Conservation (phyloP, 768 basidiomycete species). For the Serpula lacrymans region DNA sequence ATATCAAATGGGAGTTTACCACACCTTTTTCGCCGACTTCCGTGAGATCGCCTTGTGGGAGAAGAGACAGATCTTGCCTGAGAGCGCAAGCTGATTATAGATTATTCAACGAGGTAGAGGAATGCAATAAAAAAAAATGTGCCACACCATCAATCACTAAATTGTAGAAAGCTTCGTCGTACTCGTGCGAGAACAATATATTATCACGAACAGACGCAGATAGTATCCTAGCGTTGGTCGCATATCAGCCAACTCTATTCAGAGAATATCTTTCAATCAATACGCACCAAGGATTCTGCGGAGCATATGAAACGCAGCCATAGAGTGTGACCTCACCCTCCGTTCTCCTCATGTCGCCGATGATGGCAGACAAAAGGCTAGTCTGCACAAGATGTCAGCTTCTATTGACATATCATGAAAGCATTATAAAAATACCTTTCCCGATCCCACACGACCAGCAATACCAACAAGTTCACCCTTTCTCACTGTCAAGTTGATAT, state of each 20-base stretch:
- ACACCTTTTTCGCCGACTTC: slow-evolving; percentile 84
- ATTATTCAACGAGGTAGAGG: not conserved
- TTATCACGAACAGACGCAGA: slow-evolving; percentile 86
- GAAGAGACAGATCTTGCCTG: slow-evolving; percentile 69
- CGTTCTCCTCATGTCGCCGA: slow-evolving; percentile 79
- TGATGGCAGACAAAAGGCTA: slow-evolving; percentile 72
- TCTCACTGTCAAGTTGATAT: slow-evolving; percentile 66
- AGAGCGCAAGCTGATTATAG: slow-evolving; percentile 71
- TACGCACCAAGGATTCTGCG: slow-evolving; percentile 80
- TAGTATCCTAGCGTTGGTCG: slow-evolving; percentile 63
- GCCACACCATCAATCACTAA: slow-evolving; percentile 70
- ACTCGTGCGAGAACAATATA: slow-evolving; percentile 88
- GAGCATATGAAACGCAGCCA: slow-evolving; percentile 78
- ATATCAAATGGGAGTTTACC: slow-evolving; percentile 5
- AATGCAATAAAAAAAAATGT: not conserved
- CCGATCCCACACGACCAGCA: slow-evolving; percentile 86
- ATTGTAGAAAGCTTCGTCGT: slow-evolving; percentile 81
- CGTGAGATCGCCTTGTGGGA: slow-evolving; percentile 80
- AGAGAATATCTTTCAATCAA: not conserved
- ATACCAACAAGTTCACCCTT: slow-evolving; percentile 87
- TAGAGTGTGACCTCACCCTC: slow-evolving; percentile 70
- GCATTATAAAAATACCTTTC: slow-evolving; percentile 58
- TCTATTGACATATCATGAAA: not conserved
- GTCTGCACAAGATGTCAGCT: slow-evolving; percentile 40
- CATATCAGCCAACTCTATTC: too few species aligned